These are phyloP conservation scores for Didymella arachidicola DNA, from an alignment of 2,329 filamentous ascomycete species.

Conservation along the genomic window DNA sequence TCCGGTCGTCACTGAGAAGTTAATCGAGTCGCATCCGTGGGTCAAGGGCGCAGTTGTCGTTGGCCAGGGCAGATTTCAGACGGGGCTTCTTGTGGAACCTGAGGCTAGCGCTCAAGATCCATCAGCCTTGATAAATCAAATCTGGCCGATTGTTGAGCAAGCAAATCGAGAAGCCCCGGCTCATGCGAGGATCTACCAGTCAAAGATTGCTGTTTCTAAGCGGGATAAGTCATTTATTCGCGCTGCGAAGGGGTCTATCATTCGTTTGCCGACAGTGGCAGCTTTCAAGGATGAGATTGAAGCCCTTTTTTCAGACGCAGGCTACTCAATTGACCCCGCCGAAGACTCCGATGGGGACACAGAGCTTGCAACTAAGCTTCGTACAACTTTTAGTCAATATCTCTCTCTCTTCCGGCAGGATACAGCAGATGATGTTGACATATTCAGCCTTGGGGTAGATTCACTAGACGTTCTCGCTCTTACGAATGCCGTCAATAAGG, in stretches of 20 bases:
- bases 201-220: conserved; percentile 25
- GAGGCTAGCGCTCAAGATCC: conserved; percentile 1
- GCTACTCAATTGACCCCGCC: background rate
- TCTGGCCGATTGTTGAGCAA: conserved; percentile 35
- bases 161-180: conserved; percentile 32
- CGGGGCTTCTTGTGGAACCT: conserved; percentile 35
- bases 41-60: conserved; percentile 31
- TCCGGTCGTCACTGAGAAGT: conserved; percentile 31
- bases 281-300: conserved; percentile 37
- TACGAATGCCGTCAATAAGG: conserved; percentile 21
- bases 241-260: conserved; percentile 38
- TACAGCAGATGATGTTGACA: conserved; percentile 10
- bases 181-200: conserved; percentile 33
- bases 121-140: conserved; percentile 24
- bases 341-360: background rate
- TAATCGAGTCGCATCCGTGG: conserved; percentile 20
- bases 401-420: conserved; percentile 3
- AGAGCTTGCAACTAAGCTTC: conserved; percentile 1
- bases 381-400: background rate
- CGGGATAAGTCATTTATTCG: conserved; percentile 22
- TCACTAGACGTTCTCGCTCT: conserved; percentile 27
- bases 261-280: conserved; percentile 31
- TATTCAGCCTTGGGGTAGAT: conserved; percentile 31
- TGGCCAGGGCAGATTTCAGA: conserved; percentile 30
- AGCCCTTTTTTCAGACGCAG: conserved; percentile 27